These are phyloP conservation scores for Strobilomyces confusus DNA, from an alignment of 768 basidiomycete genomes.

Conservation along the genomic window DNA sequence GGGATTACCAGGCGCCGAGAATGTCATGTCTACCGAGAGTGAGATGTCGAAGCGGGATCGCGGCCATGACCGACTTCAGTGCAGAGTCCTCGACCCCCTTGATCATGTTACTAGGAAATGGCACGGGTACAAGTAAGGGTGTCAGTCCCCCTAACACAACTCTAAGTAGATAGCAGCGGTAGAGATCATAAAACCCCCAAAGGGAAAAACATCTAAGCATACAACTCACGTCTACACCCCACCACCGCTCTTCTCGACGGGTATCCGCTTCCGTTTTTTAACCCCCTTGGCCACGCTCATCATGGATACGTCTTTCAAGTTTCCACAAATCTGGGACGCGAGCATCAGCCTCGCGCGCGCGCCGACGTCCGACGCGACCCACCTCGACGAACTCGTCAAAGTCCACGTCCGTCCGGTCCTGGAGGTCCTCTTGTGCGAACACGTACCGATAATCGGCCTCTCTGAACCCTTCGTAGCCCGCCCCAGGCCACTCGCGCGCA, in stretches of 20 bases:
- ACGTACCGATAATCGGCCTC: slow-evolving; percentile 70
- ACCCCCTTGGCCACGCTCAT: slow-evolving; percentile 32
- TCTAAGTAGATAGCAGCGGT: too few relatives aligned
- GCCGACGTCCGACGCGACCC: background rate
- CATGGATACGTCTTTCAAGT: slow-evolving; percentile 63
- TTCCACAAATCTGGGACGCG: slow-evolving; percentile 58
- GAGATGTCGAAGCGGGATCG: too few relatives aligned
- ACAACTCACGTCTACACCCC: slow-evolving; percentile 20
- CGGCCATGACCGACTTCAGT: too few relatives aligned
- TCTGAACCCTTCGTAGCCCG: slow-evolving; percentile 57
- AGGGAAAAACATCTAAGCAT: background rate
- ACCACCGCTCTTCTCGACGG: slow-evolving; percentile 36
- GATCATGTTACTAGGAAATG: too few relatives aligned
- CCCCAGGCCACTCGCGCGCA: slow-evolving; percentile 30
- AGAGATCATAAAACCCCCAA: too few relatives aligned
- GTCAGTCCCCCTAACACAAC: too few relatives aligned
- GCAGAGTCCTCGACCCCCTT: too few relatives aligned
- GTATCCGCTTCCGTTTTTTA: slow-evolving; percentile 45
- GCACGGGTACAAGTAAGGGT: too few relatives aligned
- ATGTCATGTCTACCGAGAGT: too few relatives aligned
- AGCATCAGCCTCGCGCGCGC: slow-evolving; percentile 31
- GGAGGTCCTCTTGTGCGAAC: slow-evolving; percentile 70
- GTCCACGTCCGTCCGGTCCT: slow-evolving; percentile 50
- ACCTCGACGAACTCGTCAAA: slow-evolving; percentile 88
- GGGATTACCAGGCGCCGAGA: too few relatives aligned